These are phyloP conservation scores for Avena eriantha DNA, from an alignment of 176 grass and related monocot species.

Conservation along the genomic window DNA sequence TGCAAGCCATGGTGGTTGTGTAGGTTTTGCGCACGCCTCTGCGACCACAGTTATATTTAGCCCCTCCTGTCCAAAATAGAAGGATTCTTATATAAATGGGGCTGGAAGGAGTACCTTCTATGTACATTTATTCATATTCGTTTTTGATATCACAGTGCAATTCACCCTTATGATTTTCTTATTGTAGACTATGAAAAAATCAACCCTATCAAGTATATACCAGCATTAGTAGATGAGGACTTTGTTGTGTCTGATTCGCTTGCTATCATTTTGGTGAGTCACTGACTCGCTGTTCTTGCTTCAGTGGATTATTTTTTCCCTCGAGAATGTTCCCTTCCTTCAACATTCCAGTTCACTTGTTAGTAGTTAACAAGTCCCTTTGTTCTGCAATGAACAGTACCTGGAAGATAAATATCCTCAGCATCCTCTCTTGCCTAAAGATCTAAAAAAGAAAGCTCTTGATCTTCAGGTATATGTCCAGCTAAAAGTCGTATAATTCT, in stretches of 20 bases:
- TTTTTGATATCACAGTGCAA: background rate
- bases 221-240: slow-evolving; percentile 77
- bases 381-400: slow-evolving; percentile 59
- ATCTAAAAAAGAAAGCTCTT: slow-evolving; percentile 79
- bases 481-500: background rate
- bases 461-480: slow-evolving; percentile 78
- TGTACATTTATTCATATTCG: background rate
- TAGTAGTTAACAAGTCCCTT: slow-evolving; percentile 28
- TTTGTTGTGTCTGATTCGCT: slow-evolving; percentile 74
- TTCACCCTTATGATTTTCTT: background rate
- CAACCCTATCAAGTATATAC: slow-evolving; percentile 84
- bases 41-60: background rate
- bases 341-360: background rate
- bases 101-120: background rate
- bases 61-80: background rate
- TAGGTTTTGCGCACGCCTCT: background rate
- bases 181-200: slow-evolving; percentile 81
- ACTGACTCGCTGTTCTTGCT: background rate
- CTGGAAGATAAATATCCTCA: slow-evolving; percentile 94
- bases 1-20: background rate
- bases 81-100: background rate
- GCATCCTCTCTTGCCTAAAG: slow-evolving; percentile 70
- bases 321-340: slow-evolving; percentile 18
- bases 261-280: slow-evolving; percentile 73
- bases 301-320: background rate